Evolutionary conservation across 2,329 filamentous ascomycete genomes (phyloP).

Genomic region (Alternaria rosae): DNA sequence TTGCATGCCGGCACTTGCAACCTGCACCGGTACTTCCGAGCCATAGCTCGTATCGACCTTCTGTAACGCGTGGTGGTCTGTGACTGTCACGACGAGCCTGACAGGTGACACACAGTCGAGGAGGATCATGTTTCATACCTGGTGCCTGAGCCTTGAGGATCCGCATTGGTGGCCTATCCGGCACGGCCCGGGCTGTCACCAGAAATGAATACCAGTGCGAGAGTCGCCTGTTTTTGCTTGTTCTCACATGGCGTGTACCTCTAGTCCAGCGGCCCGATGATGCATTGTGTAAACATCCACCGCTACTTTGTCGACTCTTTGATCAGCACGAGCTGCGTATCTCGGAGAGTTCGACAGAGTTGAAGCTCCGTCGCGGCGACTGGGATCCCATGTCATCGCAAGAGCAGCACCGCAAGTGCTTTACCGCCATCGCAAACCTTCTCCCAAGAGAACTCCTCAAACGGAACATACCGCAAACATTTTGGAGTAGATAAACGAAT

Average conservation of each 20-base stretch:
- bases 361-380: neutral
- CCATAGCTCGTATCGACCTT: neutral
- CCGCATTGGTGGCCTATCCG: constrained; percentile 20
- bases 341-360: neutral
- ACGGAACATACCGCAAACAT: neutral
- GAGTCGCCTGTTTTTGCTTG: neutral
- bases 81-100: neutral
- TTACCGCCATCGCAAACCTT: neutral
- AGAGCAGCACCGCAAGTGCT: neutral
- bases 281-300: neutral
- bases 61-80: neutral
- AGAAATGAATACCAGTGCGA: neutral
- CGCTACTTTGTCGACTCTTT: neutral
- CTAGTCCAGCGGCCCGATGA: neutral
- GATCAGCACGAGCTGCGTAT: neutral
- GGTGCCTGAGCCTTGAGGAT: constrained; percentile 12
- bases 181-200: constrained; percentile 38
- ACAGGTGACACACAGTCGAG: constrained; percentile 14
- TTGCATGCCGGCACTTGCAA: constrained; percentile 10
- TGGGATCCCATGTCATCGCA: neutral
- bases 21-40: constrained; percentile 2
- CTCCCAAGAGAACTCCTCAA: neutral
- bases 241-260: neutral
- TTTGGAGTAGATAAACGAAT: neutral
- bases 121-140: constrained; percentile 14